Conservation (phyloP, 495 filamentous ascomycete genomes). For the Penicillium bialowiezense region DNA sequence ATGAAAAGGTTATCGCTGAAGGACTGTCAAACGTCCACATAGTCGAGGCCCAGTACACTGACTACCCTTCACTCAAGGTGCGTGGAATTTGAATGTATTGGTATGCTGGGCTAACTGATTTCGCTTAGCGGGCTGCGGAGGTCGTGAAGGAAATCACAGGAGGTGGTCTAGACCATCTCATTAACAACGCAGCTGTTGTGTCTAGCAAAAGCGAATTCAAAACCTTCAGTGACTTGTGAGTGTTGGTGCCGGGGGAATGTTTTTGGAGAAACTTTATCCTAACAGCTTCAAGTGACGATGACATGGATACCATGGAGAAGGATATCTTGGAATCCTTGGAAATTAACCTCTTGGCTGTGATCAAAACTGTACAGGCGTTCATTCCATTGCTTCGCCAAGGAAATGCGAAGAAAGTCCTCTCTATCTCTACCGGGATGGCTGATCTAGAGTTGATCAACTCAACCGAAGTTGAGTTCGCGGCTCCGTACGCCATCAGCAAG, state of each 20-base stretch:
- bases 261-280: slow-evolving; percentile 6
- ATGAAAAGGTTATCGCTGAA: slow-evolving; percentile 11
- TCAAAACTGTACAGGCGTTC: slow-evolving; percentile 54
- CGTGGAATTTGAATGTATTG: background rate
- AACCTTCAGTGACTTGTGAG: background rate
- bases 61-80: slow-evolving; percentile 33
- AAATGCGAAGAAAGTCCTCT: slow-evolving; percentile 52
- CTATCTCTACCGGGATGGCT: slow-evolving; percentile 47
- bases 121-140: slow-evolving; percentile 31
- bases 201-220: background rate
- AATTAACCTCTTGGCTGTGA: slow-evolving; percentile 44
- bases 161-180: slow-evolving; percentile 47
- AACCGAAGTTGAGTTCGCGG: slow-evolving; percentile 18
- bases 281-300: slow-evolving; percentile 16
- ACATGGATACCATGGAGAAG: slow-evolving; percentile 24
- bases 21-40: slow-evolving; percentile 43
- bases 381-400: slow-evolving; percentile 50
- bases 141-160: slow-evolving; percentile 24
- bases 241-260: too few relatives aligned
- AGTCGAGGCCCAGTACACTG: slow-evolving; percentile 40
- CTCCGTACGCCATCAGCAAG: slow-evolving; percentile 41
- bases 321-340: slow-evolving; percentile 28
- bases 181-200: slow-evolving; percentile 49
- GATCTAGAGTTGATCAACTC: slow-evolving; percentile 44
- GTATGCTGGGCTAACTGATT: slow-evolving; percentile 1